Evolutionary conservation across 177 flowering plant genomes (phyloP), one percentile per base, ranked within the genome.

Genomic region (Tripterygium wilfordii): DNA sequence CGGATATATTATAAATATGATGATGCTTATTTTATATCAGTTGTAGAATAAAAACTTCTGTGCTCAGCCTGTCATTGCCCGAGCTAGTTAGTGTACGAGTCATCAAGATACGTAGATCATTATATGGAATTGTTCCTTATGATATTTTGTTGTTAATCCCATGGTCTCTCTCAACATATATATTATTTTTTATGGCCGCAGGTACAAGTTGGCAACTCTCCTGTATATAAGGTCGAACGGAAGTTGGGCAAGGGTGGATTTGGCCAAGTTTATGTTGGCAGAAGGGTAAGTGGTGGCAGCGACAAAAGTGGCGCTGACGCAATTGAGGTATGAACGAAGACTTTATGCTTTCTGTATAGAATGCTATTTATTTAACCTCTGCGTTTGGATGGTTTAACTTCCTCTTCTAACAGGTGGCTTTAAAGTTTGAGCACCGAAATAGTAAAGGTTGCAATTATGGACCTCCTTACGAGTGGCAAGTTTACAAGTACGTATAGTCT

Each of bases 381-480:
- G 19, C n/a, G 24, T 16, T 10, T 16, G 22, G 21, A 16, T 8
- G 9, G 2, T 20, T 42, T 35, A n/a, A 4, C 0, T 8, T n/a
- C 12, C 38, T 16, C 53, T 21, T n/a, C 21, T 54, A 21, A 9
- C 65, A 88, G 97, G 97, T 90, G 36, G 97, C 97, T 14, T 51
- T 90, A 58, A 90, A 87, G 54, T 81, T 84, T 69, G 97, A 90
- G 67, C 97, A 87, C 49, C 77, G 85, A 3, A 84, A 74, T 62
- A 90, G 96, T 52, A 90, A 90, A 76, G 97, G 96, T 30, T 90
- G 96, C 68, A 87, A 69, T 63, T 85, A 79, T 68, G 97, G 97
- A 16, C 96, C 97, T 57, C 97, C 97, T 19, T 90, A 77, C 48
- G 97, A 90, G 81, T 87, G 97, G 97, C 95, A 87, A 70, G 97